Conservation (phyloP, 2,329 filamentous ascomycete species). For the Lachnellula suecica region DNA sequence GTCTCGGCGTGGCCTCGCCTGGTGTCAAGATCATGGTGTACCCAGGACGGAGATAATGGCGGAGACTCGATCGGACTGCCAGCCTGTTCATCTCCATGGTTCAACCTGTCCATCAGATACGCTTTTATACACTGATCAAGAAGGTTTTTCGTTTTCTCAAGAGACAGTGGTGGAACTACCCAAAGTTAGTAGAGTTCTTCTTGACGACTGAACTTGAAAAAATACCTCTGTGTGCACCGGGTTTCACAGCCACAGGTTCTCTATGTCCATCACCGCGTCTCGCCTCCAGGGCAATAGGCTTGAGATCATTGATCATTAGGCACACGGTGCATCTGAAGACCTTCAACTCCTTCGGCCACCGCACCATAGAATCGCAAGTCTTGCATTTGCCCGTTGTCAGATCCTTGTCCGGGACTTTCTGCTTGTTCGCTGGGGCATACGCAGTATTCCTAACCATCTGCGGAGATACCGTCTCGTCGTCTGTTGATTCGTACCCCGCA, state of each 20-base stretch:
- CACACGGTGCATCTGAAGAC: slow-evolving; percentile 84
- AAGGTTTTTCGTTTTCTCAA: slow-evolving; percentile 58
- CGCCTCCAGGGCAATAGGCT: slow-evolving; percentile 37
- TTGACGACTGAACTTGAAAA: slow-evolving; percentile 21
- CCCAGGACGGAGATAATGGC: slow-evolving; percentile 19
- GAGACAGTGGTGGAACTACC: slow-evolving; percentile 50
- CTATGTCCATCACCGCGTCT: slow-evolving; percentile 27
- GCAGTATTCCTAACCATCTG: slow-evolving; percentile 8
- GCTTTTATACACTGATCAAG: slow-evolving; percentile 51
- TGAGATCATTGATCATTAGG: slow-evolving; percentile 79
- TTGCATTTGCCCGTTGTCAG: slow-evolving; percentile 75
- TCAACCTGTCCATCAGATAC: slow-evolving; percentile 45
- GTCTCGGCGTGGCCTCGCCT: neutral
- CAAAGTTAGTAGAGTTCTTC: slow-evolving; percentile 1
- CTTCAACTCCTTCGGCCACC: slow-evolving; percentile 72
- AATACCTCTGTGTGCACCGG: slow-evolving; percentile 16
- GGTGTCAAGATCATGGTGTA: neutral
- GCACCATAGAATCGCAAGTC: slow-evolving; percentile 78
- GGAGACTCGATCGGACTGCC: slow-evolving; percentile 21
- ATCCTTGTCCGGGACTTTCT: slow-evolving; percentile 50
- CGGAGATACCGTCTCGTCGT: slow-evolving; percentile 40
- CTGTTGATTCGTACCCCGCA: slow-evolving; percentile 44
- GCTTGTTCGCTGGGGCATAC: slow-evolving; percentile 12
- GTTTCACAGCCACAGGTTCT: slow-evolving; percentile 15
- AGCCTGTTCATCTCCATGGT: slow-evolving; percentile 30